Percentiles rank a stretch among this genome's conserved stretches.
Evolutionary conservation across 2,329 filamentous ascomycete genomes (phyloP).

Genomic region (Magnaporthales sp.): DNA sequence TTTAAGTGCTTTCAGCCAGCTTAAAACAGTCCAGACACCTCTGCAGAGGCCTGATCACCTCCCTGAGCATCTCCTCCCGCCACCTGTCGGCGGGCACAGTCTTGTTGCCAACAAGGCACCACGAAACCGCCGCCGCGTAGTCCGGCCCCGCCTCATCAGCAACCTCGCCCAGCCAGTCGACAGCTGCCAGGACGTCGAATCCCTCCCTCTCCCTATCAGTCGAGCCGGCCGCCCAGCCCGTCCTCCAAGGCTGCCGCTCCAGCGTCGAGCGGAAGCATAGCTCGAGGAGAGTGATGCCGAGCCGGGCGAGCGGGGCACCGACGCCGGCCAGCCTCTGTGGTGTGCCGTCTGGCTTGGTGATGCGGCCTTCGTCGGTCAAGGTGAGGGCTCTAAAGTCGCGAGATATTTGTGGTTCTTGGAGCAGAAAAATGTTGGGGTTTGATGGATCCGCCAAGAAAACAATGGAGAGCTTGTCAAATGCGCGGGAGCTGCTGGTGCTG

Average conservation of each 20-base stretch:
- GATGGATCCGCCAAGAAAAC: background rate
- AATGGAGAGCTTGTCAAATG: background rate
- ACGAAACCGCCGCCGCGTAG: background rate
- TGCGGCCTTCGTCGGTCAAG: background rate
- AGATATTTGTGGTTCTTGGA: background rate
- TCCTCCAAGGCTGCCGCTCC: background rate
- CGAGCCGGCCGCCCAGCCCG: background rate
- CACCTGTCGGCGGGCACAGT: background rate
- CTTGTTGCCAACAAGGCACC: background rate
- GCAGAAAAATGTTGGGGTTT: background rate
- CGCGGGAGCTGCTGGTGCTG: too few relatives aligned
- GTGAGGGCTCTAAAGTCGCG: background rate
- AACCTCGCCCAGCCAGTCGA: background rate
- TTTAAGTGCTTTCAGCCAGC: background rate
- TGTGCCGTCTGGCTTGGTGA: accelerated
- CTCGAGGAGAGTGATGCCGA: background rate
- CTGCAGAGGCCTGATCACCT: background rate
- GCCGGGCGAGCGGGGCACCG: background rate
- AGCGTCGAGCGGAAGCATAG: background rate
- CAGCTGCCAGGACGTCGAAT: background rate
- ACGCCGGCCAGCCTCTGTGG: background rate
- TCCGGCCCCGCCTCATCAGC: background rate
- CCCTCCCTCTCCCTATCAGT: background rate
- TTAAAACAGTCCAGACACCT: background rate
- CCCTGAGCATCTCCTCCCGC: background rate